Evolutionary conservation across 2,329 filamentous ascomycete genomes (phyloP).

Genomic region (Ceratocystis variospora): DNA sequence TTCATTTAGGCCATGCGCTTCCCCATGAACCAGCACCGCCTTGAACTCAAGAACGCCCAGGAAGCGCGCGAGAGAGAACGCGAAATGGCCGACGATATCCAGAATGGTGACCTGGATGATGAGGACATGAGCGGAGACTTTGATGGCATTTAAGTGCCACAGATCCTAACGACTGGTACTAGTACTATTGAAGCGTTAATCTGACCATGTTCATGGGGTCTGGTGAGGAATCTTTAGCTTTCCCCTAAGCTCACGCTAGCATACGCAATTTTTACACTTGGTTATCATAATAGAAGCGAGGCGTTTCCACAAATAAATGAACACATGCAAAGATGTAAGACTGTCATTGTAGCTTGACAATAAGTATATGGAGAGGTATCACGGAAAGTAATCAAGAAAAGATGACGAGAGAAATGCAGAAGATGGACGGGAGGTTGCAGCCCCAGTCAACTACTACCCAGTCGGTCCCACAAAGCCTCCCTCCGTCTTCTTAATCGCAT

Average conservation of each 20-base stretch:
- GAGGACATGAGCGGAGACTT: constrained; percentile 93
- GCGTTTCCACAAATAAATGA: constrained; percentile 3
- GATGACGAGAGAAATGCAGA: background rate
- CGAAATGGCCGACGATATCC: constrained; percentile 96
- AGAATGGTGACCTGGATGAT: constrained; percentile 92
- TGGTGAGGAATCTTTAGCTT: background rate
- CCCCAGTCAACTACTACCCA: background rate
- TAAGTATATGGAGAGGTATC: background rate
- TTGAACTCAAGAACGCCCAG: constrained; percentile 95
- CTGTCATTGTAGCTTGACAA: background rate
- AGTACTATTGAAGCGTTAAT: background rate
- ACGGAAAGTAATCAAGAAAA: background rate
- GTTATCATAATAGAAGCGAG: constrained; percentile 14
- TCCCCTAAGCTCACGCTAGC: background rate
- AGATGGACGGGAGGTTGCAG: no score
- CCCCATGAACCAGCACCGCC: constrained; percentile 96
- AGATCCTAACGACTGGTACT: background rate
- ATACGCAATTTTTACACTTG: constrained; percentile 9
- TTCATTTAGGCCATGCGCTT: constrained; percentile 80
- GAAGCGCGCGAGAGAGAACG: constrained; percentile 94
- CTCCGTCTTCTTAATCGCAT: constrained; percentile 34
- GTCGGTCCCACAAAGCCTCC: background rate
- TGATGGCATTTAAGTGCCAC: constrained; percentile 66
- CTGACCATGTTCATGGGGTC: background rate
- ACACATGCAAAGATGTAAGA: background rate